Base-by-base conservation (phyloP, 495 filamentous ascomycete genomes). In the Penicillium fimorum region DNA sequence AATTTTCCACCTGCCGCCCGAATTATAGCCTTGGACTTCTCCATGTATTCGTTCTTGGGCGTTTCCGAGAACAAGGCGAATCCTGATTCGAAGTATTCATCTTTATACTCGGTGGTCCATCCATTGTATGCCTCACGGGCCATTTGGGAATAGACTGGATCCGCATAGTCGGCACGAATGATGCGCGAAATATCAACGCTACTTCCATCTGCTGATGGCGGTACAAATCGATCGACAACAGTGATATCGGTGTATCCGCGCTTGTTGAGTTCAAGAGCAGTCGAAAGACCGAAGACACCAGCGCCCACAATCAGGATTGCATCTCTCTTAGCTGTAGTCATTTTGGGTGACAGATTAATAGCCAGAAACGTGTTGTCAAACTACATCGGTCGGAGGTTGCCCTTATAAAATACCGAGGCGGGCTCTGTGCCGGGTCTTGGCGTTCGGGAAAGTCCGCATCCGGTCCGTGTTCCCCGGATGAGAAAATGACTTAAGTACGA, bases 91-190 rank as follows among this genome's bases (percentile, higher is more conserved):
- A 44, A 45, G 15, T n/a, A 53, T 13, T 53, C 18, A 22, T 53
- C 50, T 35, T 53, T 53, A 12, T 44, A 53, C n/a, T 44, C 40
- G 2, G 50, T 45, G 29, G 40, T 53, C 89, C 89, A 92, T 57
- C 76, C 73, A 13, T 53, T 57, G 45, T 82, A 85, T 6, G 87
- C 87, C 17, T 80, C 70, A 7, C 78, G 70, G 7, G 76, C 84
- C 50, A 91, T 79, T 15, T 65, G 63, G 20, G 81, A 75, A 63
- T 91, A 91, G 9, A 75, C 76, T 4, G 76, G 68, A 63, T 89
- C 82, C 1, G 79, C 73, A 67, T 91, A 91, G 69, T 91, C 88
- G 46, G 85, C 65, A 29, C 88, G 78, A 57, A 91, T 75, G 52
- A 87, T 81, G 38, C 84, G 79, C 17, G 83, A 85, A 17, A 77